Conservation (phyloP, 148 eudicot species). For the Cornus suecica region DNA sequence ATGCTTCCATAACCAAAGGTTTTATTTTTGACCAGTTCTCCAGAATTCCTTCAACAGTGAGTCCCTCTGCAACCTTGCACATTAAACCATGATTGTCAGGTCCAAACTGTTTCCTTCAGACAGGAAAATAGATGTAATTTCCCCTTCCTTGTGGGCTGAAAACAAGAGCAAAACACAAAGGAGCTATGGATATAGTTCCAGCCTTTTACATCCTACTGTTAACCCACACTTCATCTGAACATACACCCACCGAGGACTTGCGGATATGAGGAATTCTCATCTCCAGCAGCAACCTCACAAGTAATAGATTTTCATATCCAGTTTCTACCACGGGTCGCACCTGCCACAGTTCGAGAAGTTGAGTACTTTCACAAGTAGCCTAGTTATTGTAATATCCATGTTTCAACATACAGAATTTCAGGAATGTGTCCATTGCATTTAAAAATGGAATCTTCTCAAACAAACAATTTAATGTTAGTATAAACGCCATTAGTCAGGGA, state of each 20-base stretch:
- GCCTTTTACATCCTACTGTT: not conserved
- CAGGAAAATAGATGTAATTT: not conserved
- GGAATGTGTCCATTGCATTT: not conserved
- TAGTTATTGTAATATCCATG: not conserved
- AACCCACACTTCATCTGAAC: too few relatives aligned
- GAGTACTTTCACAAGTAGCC: not conserved
- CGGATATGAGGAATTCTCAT: conserved; percentile 60
- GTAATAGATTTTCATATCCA: conserved; percentile 88
- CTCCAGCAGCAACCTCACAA: conserved; percentile 88
- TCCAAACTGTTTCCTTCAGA: not conserved
- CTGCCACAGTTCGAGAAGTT: conserved; percentile 37
- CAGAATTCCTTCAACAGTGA: conserved; percentile 67
- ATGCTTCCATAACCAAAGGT: conserved; percentile 74
- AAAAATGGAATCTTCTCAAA: not conserved
- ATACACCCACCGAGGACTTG: conserved; percentile 69
- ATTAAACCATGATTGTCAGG: conserved; percentile 21
- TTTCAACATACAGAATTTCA: not conserved
- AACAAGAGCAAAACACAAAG: not conserved
- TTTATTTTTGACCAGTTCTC: conserved; percentile 78
- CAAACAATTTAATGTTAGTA: not conserved
- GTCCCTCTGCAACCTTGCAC: conserved; percentile 81
- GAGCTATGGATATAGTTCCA: not conserved
- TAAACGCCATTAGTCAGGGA: too few relatives aligned
- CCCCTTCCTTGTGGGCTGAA: not conserved
- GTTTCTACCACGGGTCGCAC: conserved; percentile 98